Evolutionary conservation across 2,329 filamentous ascomycete species (phyloP).

Genomic region (Monosporascus sp.): DNA sequence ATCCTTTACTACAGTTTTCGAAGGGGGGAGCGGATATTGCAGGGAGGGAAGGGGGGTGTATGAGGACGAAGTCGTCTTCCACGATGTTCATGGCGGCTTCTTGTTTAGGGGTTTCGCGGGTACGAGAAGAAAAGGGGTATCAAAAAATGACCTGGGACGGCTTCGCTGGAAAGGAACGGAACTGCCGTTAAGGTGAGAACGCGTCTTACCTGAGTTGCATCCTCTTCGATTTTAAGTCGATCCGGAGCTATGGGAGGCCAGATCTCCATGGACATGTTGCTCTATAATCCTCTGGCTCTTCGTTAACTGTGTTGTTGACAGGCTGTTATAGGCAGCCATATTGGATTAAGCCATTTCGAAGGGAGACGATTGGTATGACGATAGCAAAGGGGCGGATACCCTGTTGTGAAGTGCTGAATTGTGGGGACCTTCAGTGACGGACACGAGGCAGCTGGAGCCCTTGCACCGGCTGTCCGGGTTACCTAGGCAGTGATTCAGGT

Average conservation of each 20-base stretch:
- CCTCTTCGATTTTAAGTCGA: constrained; percentile 45
- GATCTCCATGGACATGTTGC: constrained; percentile 51
- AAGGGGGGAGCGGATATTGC: constrained; percentile 1
- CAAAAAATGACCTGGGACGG: neutral
- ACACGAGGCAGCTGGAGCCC: too few species aligned
- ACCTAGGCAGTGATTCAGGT: constrained; percentile 4
- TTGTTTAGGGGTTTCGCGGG: too few species aligned
- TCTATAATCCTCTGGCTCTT: neutral
- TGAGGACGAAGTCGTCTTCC: constrained; percentile 19
- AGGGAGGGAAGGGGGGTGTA: constrained; percentile 7
- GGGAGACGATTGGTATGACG: neutral
- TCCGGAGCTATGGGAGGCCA: constrained; percentile 49
- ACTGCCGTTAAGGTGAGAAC: constrained; percentile 2
- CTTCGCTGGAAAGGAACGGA: neutral
- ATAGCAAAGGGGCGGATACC: neutral
- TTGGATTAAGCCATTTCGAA: constrained; percentile 11
- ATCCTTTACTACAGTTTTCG: neutral
- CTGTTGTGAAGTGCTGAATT: neutral
- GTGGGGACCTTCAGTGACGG: constrained; percentile 6
- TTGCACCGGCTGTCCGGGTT: too few species aligned
- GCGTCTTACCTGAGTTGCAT: constrained; percentile 44
- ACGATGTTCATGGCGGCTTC: constrained; percentile 24
- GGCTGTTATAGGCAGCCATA: constrained; percentile 20
- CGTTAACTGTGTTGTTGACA: neutral
- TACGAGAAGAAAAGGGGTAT: neutral